Conservation (phyloP, 345 rosid genomes). For the Cardiospermum halicacabum region DNA sequence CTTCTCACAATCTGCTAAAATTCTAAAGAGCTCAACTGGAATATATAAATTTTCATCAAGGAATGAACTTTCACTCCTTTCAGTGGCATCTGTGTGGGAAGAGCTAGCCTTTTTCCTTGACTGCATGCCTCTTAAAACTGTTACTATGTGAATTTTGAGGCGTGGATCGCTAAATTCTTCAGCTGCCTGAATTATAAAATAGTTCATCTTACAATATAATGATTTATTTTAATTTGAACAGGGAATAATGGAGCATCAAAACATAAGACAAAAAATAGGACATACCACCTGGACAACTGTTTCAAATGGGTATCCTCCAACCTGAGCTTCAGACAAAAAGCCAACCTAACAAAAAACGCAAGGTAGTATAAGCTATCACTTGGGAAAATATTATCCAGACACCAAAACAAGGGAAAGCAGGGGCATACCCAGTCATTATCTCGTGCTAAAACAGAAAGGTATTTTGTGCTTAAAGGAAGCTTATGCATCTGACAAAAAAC, state of each 20-base stretch:
- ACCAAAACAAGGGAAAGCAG: conserved; percentile 11
- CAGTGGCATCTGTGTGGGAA: conserved; percentile 39
- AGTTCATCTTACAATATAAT: conserved; percentile 9
- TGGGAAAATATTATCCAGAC: conserved; percentile 5
- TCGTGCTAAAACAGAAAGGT: conserved; percentile 83
- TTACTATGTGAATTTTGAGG: conserved; percentile 76
- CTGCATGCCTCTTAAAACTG: conserved; percentile 79
- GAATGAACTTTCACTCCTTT: conserved; percentile 38
- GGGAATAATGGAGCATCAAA: background rate
- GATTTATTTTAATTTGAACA: background rate
- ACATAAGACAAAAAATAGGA: conserved; percentile 12
- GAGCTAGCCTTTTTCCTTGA: conserved; percentile 60
- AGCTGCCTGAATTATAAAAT: conserved; percentile 52
- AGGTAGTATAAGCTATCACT: conserved; percentile 20
- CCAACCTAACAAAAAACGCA: conserved; percentile 71
- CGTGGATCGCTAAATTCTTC: conserved; percentile 88
- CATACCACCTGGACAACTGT: conserved; percentile 75
- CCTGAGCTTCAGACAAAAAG: conserved; percentile 89
- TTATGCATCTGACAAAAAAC: conserved; percentile 88
- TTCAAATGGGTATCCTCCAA: conserved; percentile 89
- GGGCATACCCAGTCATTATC: conserved; percentile 95
- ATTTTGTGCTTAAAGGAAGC: conserved; percentile 85
- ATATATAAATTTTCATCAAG: conserved; percentile 49
- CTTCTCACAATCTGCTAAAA: conserved; percentile 90
- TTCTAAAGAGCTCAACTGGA: conserved; percentile 79